These are phyloP conservation scores for Cercophora sp. DNA, from an alignment of 495 filamentous ascomycete genomes.

Conservation along the genomic window DNA sequence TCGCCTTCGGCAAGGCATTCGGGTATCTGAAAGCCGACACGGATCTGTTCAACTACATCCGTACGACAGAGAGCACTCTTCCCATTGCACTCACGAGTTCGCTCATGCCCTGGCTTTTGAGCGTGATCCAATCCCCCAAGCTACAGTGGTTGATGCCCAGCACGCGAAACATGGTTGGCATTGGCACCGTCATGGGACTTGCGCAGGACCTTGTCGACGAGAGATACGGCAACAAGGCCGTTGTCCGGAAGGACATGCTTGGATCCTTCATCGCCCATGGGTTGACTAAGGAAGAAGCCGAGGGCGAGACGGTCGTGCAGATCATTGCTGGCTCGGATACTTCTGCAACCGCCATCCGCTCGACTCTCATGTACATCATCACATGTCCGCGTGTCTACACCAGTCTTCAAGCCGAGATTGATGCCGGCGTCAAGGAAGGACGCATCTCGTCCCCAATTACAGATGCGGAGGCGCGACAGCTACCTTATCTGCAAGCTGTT, in stretches of 20 bases:
- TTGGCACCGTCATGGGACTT: conserved; percentile 21
- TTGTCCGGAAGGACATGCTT: conserved; percentile 30
- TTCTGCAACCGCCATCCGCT: conserved; percentile 14
- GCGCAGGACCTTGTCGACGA: conserved; percentile 20
- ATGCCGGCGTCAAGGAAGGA: conserved; percentile 2
- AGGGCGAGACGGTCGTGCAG: conserved; percentile 14
- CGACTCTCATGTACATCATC: conserved; percentile 14
- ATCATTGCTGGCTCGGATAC: conserved; percentile 22
- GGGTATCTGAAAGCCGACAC: conserved; percentile 31
- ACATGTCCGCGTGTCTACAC: conserved; percentile 39
- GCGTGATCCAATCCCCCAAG: not conserved
- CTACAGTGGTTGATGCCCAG: conserved; percentile 6
- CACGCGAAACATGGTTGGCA: not conserved
- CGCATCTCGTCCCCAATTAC: conserved; percentile 29
- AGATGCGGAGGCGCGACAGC: conserved; percentile 34
- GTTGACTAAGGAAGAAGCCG: conserved; percentile 7
- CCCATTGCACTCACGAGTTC: conserved; percentile 5
- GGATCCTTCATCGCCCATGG: conserved; percentile 14
- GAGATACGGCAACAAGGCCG: conserved; percentile 2
- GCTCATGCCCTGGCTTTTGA: conserved; percentile 3
- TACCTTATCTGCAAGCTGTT: conserved; percentile 51
- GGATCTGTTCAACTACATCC: conserved; percentile 29
- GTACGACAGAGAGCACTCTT: conserved; percentile 12
- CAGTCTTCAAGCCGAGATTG: conserved; percentile 54
- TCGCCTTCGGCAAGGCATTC: conserved; percentile 35